Evolutionary conservation across 306 rosid species (phyloP), one percentile per base, ranked within the genome.

Genomic region (Cucurbita pepo): DNA sequence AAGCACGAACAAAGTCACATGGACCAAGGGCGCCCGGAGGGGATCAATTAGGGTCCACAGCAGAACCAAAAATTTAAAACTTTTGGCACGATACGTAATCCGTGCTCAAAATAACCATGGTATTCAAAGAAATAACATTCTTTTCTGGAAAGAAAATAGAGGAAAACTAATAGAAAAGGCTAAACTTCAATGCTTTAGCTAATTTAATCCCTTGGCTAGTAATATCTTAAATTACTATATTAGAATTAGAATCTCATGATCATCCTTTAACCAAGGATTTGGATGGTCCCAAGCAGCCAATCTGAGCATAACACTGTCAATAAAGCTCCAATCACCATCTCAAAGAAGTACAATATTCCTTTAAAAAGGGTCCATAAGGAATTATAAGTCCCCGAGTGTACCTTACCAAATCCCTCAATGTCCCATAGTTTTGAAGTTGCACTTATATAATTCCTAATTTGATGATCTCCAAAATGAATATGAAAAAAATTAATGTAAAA

Each of bases 1-100:
- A 44, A 11, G 38, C 72, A 67, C 72, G 8, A 67, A 67, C 54
- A 67, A 47, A 67, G 72, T 67, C 56, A 67, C 56, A 67, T 45
- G 72, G 40, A 65, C 37, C 51, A 61, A 41, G 11, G 51, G 38
- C 40, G n/a, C 36, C 51, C 10, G 52, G 36, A 63, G 34, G 21
- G 51, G 51, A 16, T 62, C 30, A 63, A 50, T 63, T 62, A 62
- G 69, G 9, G 43, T 40, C 69, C 40, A 63, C 22, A 62, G 30
- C 69, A 62, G 51, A 41, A 41, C 22, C 12, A 14, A 60, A 60
- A 37, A 60, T 60, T 60, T 36, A 6, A 63, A n/a, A 10, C 0
- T 40, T 62, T 62, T 62, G 10, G 15, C 51, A n/a, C 52, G 16
- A n/a, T 40, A 62, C 18, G 34, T 18, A 41, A n/a, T 10, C 16